Evolutionary conservation across 805 yeast species (phyloP).

Genomic region (Hanseniaspora valbyensis): DNA sequence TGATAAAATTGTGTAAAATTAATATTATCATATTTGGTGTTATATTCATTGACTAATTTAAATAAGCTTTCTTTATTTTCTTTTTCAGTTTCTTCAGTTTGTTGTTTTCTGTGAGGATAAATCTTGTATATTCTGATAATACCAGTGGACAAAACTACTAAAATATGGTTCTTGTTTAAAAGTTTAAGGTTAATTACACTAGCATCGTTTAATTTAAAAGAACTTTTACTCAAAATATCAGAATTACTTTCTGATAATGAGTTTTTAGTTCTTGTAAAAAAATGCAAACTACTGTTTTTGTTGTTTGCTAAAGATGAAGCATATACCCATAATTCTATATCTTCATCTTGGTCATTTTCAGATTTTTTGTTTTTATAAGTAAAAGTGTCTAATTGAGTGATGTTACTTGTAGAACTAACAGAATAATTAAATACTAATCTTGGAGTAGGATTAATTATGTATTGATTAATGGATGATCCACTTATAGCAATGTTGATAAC

Average conservation of each 20-base stretch:
- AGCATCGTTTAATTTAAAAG: constrained; percentile 17
- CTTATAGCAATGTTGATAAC: constrained; percentile 29
- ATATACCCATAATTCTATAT: constrained; percentile 24
- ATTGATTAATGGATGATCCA: constrained; percentile 29
- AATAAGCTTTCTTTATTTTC: not conserved
- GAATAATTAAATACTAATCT: constrained; percentile 26
- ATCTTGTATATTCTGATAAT: constrained; percentile 23
- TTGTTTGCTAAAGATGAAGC: constrained; percentile 19
- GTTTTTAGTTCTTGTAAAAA: constrained; percentile 16
- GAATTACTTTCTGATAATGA: constrained; percentile 17
- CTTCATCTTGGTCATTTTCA: constrained; percentile 14
- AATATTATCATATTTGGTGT: constrained; percentile 22
- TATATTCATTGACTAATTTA: constrained; percentile 21
- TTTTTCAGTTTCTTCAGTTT: constrained; percentile 16
- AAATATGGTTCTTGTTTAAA: constrained; percentile 19
- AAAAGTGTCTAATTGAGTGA: constrained; percentile 27
- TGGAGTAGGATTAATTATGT: constrained; percentile 30
- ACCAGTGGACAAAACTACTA: constrained; percentile 25
- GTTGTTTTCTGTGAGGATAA: constrained; percentile 16
- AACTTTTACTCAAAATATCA: constrained; percentile 18
- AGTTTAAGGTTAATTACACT: constrained; percentile 21
- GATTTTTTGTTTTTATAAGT: constrained; percentile 15
- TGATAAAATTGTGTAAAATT: constrained; percentile 21
- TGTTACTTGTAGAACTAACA: constrained; percentile 28
- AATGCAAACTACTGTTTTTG: constrained; percentile 20